Conservation (phyloP, 2,329 filamentous ascomycete species). For the Bipolaris zeicola region DNA sequence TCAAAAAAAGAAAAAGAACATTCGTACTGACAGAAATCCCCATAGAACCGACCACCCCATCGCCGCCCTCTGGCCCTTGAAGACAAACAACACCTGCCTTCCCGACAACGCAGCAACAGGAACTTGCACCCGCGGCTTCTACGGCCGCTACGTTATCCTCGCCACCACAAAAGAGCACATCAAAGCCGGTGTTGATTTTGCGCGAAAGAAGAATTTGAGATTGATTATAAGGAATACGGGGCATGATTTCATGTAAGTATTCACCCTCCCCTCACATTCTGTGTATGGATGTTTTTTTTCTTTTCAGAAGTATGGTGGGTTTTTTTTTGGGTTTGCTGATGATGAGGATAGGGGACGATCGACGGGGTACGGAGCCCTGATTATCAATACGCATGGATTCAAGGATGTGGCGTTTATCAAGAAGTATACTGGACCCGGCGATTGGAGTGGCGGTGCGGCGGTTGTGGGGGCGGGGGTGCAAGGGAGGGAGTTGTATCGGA, state of each 20-base stretch:
- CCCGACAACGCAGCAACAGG: constrained; percentile 31
- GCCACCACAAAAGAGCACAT: constrained; percentile 42
- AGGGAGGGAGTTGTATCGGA: constrained; percentile 39
- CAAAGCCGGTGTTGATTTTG: constrained; percentile 44
- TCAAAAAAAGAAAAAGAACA: too few relatives aligned
- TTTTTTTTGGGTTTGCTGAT: constrained; percentile 3
- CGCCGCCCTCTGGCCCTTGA: constrained; percentile 41
- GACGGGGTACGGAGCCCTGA: constrained; percentile 41
- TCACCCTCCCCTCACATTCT: too few relatives aligned
- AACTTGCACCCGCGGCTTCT: constrained; percentile 41
- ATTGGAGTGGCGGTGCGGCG: constrained; percentile 42
- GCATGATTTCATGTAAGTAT: constrained; percentile 40
- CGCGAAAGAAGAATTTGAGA: constrained; percentile 38
- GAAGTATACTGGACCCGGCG: constrained; percentile 39
- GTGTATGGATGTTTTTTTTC: too few relatives aligned
- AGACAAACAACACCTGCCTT: constrained; percentile 44
- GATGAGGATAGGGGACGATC: constrained; percentile 34
- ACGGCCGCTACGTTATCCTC: constrained; percentile 42
- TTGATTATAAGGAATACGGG: constrained; percentile 45
- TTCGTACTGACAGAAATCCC: not conserved
- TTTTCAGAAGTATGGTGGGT: too few relatives aligned
- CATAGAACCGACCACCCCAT: constrained; percentile 41
- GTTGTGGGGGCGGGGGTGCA: constrained; percentile 45
- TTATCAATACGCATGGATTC: constrained; percentile 48
- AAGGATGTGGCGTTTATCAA: constrained; percentile 38